Evolutionary conservation across 352 stramenopile species (phyloP).

Genomic region (Globisporangium takayamanum): DNA sequence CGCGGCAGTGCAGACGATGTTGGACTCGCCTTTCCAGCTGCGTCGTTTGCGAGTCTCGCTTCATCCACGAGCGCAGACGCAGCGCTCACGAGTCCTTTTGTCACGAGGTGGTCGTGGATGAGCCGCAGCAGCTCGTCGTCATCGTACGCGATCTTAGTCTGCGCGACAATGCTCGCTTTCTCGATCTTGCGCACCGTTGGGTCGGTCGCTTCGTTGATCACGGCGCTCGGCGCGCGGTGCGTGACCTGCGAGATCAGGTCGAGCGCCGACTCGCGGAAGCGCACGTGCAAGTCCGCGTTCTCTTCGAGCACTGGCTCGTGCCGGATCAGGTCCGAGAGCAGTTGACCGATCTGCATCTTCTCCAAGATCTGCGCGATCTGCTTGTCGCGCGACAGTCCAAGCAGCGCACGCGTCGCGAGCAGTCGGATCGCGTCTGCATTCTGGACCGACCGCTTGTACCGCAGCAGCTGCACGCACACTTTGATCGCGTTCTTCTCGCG

Average conservation of each 20-base stretch:
- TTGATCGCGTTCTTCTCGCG: conserved; percentile 82
- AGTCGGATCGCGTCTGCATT: conserved; percentile 83
- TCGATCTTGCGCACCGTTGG: conserved; percentile 85
- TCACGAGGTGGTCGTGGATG: conserved; percentile 79
- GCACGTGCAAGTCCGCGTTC: conserved; percentile 78
- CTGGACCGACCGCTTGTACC: conserved; percentile 84
- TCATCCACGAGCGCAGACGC: conserved; percentile 49
- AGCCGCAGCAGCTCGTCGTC: conserved; percentile 74
- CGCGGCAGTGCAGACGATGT: conserved; percentile 5
- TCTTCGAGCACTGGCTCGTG: conserved; percentile 81
- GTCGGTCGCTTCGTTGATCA: conserved; percentile 85
- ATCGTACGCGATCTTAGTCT: conserved; percentile 84
- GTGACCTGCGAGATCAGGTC: conserved; percentile 87
- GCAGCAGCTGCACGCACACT: conserved; percentile 81
- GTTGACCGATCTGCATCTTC: conserved; percentile 84
- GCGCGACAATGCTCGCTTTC: conserved; percentile 84
- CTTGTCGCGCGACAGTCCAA: conserved; percentile 78
- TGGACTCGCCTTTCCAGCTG: conserved; percentile 2
- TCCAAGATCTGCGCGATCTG: conserved; percentile 88
- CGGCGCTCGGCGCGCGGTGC: conserved; percentile 68
- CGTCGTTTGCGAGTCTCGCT: conserved; percentile 28
- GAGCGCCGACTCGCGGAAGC: conserved; percentile 81
- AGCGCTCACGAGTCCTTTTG: conserved; percentile 55
- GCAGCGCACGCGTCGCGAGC: conserved; percentile 68
- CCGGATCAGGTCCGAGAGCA: conserved; percentile 85